These are phyloP conservation scores for Solanum arcanum DNA, from an alignment of 257 asterid genomes.

Conservation along the genomic window DNA sequence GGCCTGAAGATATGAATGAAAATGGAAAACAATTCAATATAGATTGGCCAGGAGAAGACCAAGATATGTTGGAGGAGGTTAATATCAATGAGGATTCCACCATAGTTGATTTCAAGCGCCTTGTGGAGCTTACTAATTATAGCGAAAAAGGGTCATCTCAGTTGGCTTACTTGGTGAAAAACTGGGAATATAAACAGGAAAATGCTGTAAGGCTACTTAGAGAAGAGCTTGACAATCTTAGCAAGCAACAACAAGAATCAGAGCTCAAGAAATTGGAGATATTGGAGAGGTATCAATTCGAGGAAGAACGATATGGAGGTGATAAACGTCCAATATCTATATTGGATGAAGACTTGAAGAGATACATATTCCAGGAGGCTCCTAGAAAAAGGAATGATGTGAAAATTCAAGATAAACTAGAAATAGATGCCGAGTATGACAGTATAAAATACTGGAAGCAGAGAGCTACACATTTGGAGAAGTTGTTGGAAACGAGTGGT, in stretches of 20 bases:
- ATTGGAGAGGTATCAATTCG: slow-evolving; percentile 72
- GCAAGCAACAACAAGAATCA: slow-evolving; percentile 72
- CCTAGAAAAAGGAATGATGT: slow-evolving; percentile 45
- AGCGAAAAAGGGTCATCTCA: slow-evolving; percentile 88
- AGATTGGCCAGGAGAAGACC: slow-evolving; percentile 63
- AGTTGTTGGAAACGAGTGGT: slow-evolving; percentile 52
- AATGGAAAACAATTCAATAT: slow-evolving; percentile 76
- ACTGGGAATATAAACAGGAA: slow-evolving; percentile 78
- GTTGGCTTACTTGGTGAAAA: slow-evolving; percentile 56
- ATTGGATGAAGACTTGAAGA: slow-evolving; percentile 52
- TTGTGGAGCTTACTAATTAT: slow-evolving; percentile 59
- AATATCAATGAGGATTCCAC: slow-evolving; percentile 56
- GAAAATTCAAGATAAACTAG: slow-evolving; percentile 28
- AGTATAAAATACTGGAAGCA: slow-evolving; percentile 66
- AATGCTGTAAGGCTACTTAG: slow-evolving; percentile 67
- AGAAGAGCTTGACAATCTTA: slow-evolving; percentile 78
- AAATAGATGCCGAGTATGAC: slow-evolving; percentile 61
- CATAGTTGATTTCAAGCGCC: slow-evolving; percentile 62
- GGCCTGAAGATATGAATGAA: slow-evolving; percentile 90
- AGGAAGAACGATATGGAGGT: slow-evolving; percentile 58
- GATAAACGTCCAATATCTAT: slow-evolving; percentile 76
- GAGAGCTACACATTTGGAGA: slow-evolving; percentile 48
- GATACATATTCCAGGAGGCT: slow-evolving; percentile 34
- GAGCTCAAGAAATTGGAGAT: slow-evolving; percentile 88
- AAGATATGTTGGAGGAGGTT: slow-evolving; percentile 78